Percentiles rank a stretch among this genome's conserved stretches.
Evolutionary conservation across 1,284 basidiomycete genomes (phyloP).

Genomic region (Mycena sp.): DNA sequence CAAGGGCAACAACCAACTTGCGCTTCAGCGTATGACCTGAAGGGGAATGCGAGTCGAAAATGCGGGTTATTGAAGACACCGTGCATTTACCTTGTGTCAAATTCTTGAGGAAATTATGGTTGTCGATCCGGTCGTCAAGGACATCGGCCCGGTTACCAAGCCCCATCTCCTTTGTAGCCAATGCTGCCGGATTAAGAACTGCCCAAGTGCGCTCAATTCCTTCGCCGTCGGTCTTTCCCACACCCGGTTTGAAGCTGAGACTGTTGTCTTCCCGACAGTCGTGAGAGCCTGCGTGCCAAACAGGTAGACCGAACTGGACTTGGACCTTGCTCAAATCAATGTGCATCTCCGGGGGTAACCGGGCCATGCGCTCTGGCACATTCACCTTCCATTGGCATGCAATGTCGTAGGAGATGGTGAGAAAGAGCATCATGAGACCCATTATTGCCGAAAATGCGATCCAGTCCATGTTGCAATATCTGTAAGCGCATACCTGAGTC

Average conservation of each 20-base stretch:
- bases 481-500: not conserved
- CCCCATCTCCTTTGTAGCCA: conserved; percentile 42
- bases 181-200: conserved; percentile 37
- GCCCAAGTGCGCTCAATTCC: conserved; percentile 43
- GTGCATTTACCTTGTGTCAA: conserved; percentile 29
- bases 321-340: conserved; percentile 6
- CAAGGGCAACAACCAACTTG: conserved; percentile 12
- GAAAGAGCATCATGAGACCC: not conserved
- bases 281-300: conserved; percentile 43
- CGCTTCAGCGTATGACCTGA: conserved; percentile 22
- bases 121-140: conserved; percentile 38
- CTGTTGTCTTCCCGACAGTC: conserved; percentile 39
- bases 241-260: conserved; percentile 37
- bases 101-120: conserved; percentile 40
- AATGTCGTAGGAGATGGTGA: conserved; percentile 42
- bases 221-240: conserved; percentile 43
- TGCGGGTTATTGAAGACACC: not conserved
- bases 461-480: conserved; percentile 39
- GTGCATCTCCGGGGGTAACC: conserved; percentile 25
- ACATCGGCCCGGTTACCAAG: conserved; percentile 39
- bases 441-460: conserved; percentile 30
- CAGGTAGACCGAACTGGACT: conserved; percentile 39
- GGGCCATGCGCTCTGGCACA: conserved; percentile 24
- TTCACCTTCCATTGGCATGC: conserved; percentile 37
- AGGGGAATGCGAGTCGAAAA: too few relatives aligned